A percentile compares a stretch with the other conserved stretches of the same genome.
Evolutionary conservation across 768 basidiomycete species (phyloP).

Genomic region (Tylopilus vinaceipallidus): DNA sequence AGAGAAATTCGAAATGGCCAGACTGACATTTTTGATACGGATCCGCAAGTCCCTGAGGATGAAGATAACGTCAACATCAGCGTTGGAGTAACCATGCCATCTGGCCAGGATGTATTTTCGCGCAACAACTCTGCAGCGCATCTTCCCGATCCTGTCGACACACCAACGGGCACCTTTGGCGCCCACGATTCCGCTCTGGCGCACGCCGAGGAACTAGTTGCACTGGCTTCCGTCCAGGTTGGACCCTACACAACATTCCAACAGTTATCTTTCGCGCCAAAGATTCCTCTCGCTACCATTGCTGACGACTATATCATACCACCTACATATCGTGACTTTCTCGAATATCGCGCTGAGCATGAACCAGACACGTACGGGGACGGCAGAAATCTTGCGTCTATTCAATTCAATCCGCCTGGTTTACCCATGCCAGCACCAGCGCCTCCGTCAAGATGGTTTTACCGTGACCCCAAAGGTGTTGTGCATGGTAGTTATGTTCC

Average conservation of each 20-base stretch:
- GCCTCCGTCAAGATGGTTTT: conserved; percentile 76
- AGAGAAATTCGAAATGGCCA: conserved; percentile 59
- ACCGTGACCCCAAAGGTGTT: conserved; percentile 77
- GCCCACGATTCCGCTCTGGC: conserved; percentile 37
- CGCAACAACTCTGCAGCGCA: conserved; percentile 27
- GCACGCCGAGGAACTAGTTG: conserved; percentile 63
- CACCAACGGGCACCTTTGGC: conserved; percentile 29
- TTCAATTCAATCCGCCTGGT: conserved; percentile 78
- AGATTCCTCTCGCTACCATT: conserved; percentile 83
- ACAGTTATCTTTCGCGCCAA: conserved; percentile 81
- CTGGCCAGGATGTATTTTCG: conserved; percentile 35
- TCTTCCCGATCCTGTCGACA: conserved; percentile 24
- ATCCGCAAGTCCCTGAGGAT: conserved; percentile 43
- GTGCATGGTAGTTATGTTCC: conserved; percentile 61
- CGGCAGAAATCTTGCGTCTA: conserved; percentile 49
- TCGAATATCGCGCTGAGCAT: conserved; percentile 62
- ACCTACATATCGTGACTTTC: conserved; percentile 80
- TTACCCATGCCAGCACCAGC: conserved; percentile 67
- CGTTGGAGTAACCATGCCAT: conserved; percentile 57
- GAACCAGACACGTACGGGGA: conserved; percentile 54
- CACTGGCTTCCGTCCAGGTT: conserved; percentile 66
- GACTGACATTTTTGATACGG: conserved; percentile 42
- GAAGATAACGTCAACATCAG: conserved; percentile 62
- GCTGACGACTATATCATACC: conserved; percentile 92
- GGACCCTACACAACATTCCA: conserved; percentile 92